A percentile compares a stretch with the other conserved stretches of the same genome.
Evolutionary conservation across 2,329 filamentous ascomycete species (phyloP).

Genomic region (Cercospora beticola): DNA sequence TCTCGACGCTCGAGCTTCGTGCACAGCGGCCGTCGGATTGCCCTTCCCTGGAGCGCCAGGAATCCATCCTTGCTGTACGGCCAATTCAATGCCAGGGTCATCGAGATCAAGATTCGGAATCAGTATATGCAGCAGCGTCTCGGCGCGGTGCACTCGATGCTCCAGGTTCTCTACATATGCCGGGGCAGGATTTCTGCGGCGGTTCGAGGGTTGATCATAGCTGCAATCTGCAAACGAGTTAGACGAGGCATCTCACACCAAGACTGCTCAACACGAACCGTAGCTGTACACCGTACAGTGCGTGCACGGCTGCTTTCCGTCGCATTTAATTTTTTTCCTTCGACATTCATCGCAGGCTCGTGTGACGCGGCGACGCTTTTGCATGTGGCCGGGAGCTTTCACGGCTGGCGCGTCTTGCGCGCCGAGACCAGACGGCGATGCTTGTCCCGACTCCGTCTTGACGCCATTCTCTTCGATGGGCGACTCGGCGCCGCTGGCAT

Average conservation of each 20-base stretch:
- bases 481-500: conserved; percentile 34
- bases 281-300: conserved; percentile 99
- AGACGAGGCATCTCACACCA: neutral
- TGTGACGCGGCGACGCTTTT: conserved; percentile 80
- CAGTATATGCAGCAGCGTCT: conserved; percentile 73
- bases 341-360: conserved; percentile 87
- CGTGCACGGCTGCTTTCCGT: conserved; percentile 61
- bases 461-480: conserved; percentile 32
- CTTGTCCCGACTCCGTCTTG: conserved; percentile 33
- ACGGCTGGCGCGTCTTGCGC: conserved; percentile 23
- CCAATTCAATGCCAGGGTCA: conserved; percentile 77
- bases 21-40: conserved; percentile 22
- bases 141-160: conserved; percentile 76
- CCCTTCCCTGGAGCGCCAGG: conserved; percentile 39
- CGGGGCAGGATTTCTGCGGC: conserved; percentile 83
- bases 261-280: conserved; percentile 58
- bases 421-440: conserved; percentile 27
- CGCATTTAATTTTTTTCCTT: conserved; percentile 60
- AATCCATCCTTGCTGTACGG: conserved; percentile 51
- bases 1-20: neutral
- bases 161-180: conserved; percentile 92
- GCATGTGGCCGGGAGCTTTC: conserved; percentile 32
- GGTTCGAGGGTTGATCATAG: conserved; percentile 91
- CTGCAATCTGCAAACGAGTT: conserved; percentile 68
- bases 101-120: conserved; percentile 82